phyloP scores from a whole-genome alignment of 2,329 filamentous ascomycete genomes.

The Fusarium newnesense region DNA sequence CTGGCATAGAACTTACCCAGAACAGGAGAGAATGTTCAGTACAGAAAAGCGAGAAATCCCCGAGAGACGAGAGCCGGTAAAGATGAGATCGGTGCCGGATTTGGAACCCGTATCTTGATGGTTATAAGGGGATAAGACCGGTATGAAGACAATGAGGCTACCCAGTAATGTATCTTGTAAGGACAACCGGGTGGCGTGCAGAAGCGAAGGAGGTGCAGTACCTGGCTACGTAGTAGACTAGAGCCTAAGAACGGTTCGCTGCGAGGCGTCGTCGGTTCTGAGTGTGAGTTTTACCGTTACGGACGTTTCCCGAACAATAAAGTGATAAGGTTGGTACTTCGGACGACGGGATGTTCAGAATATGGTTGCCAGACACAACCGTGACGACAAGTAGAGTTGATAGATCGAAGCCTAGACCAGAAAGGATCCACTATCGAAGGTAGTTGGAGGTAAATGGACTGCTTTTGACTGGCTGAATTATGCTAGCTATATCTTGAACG shows the following conservation, averaged over 20 bases:
- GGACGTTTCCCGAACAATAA: slow-evolving; percentile 39
- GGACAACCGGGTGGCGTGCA: slow-evolving; percentile 29
- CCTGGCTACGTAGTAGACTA: slow-evolving; percentile 11
- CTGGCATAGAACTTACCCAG: slow-evolving; percentile 41
- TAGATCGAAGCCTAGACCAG: slow-evolving; percentile 36
- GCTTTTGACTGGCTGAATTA: slow-evolving; percentile 35
- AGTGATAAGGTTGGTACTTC: slow-evolving; percentile 27
- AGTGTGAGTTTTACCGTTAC: slow-evolving; percentile 24
- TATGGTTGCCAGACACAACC: slow-evolving; percentile 28
- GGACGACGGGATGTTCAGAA: slow-evolving; percentile 45
- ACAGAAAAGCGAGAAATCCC: slow-evolving; percentile 40
- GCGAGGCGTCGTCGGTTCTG: slow-evolving; percentile 25
- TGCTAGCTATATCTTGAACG: slow-evolving; percentile 8
- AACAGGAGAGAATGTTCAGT: slow-evolving; percentile 15
- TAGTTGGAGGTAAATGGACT: slow-evolving; percentile 32
- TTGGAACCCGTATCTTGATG: slow-evolving; percentile 13
- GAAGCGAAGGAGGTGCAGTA: slow-evolving; percentile 14
- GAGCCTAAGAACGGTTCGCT: slow-evolving; percentile 19
- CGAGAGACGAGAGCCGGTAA: slow-evolving; percentile 27
- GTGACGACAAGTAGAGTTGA: slow-evolving; percentile 32
- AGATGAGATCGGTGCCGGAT: slow-evolving; percentile 20
- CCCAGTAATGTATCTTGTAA: slow-evolving; percentile 29
- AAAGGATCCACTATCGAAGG: slow-evolving; percentile 35
- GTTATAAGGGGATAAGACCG: slow-evolving; percentile 18
- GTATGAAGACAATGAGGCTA: slow-evolving; percentile 24